A percentile compares a stretch with the other conserved stretches of the same genome.
Evolutionary conservation across 1,284 basidiomycete genomes (phyloP).

Genomic region (Leccinum insolens): DNA sequence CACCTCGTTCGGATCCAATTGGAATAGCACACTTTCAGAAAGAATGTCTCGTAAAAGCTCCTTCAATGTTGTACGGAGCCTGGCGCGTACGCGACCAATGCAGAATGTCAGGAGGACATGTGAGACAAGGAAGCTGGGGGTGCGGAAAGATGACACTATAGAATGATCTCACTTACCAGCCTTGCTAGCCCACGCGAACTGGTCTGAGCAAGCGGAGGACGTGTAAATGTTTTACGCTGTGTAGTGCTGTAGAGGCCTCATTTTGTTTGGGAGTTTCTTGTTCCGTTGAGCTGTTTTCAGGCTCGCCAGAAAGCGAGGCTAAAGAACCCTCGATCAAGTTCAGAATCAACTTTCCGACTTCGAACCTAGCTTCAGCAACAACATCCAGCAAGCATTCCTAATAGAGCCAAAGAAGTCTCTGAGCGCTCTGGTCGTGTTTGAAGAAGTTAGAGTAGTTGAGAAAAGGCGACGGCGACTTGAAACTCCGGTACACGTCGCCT

Average conservation of each 20-base stretch:
- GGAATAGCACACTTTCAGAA: slow-evolving; percentile 75
- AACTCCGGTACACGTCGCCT: slow-evolving; percentile 82
- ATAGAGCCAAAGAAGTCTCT: slow-evolving; percentile 84
- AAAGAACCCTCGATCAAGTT: slow-evolving; percentile 41
- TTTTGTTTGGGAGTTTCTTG: slow-evolving; percentile 11
- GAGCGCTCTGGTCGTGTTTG: slow-evolving; percentile 48
- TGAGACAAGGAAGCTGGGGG: background rate
- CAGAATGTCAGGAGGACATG: no score
- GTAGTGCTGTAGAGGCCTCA: slow-evolving; percentile 42
- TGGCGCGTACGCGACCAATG: no score
- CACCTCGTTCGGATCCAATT: slow-evolving; percentile 77
- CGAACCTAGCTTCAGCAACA: slow-evolving; percentile 81
- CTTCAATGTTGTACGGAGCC: slow-evolving; percentile 56
- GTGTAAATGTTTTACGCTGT: slow-evolving; percentile 74
- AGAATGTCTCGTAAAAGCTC: slow-evolving; percentile 66
- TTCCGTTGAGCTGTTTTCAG: background rate
- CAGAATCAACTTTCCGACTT: slow-evolving; percentile 79
- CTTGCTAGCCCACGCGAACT: slow-evolving; percentile 80
- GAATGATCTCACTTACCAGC: slow-evolving; percentile 48
- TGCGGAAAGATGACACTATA: background rate
- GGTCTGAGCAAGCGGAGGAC: slow-evolving; percentile 73
- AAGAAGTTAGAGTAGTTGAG: slow-evolving; percentile 44
- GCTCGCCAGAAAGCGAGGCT: slow-evolving; percentile 21
- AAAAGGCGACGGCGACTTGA: slow-evolving; percentile 80
- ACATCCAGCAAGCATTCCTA: slow-evolving; percentile 75